Evolutionary conservation across 495 filamentous ascomycete genomes (phyloP), one percentile per base, ranked within the genome.

Genomic region (Pyrenopolyporus hunteri): DNA sequence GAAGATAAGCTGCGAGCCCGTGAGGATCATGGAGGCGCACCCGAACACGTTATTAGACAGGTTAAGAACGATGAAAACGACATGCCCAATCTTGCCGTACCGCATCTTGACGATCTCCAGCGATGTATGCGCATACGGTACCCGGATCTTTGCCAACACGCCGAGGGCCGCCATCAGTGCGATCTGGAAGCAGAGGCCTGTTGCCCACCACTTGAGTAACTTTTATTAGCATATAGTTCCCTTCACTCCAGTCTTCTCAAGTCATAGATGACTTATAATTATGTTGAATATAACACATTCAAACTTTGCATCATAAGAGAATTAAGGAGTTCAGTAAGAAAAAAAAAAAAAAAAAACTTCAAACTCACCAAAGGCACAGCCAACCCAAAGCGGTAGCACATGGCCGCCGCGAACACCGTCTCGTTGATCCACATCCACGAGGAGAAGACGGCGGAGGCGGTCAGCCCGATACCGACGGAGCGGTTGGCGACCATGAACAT

Each of bases 401-500:
- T 87, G 16, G 82, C 82, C 8, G 87, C 87, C 4, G 83, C 85
- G 63, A 93, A 89, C 8, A 88, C 74, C 3, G 87, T 73, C 23
- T 84, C 87, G 44, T 86, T 85, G 22, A 85, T 86, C 88, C 89
- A 92, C 19, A 90, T 93, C 90, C 90, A 94, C 45, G 83, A 87
- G 56, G 86, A 90, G 7, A 93, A 89, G 9, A 93, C 90, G 9
- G 90, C 90, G 26, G 87, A 87, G 1, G 90, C 87, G 9, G 92
- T 90, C 7, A 94, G 76, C 33, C 90, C 90, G 11, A 88, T 88
- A 62, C 91, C 93, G 64, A 94, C 90, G 22, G 90, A 91, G 29
- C 90, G 76, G 20, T 90, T 90, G 19, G 90, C 90, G 6, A 90
- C 93, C 52, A 83, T 87, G 81, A 93, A 94, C 87, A 91, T 92